Percentiles rank a stretch among this genome's conserved stretches.
Evolutionary conservation across 306 rosid genomes (phyloP).

Genomic region (Glycine soja): DNA sequence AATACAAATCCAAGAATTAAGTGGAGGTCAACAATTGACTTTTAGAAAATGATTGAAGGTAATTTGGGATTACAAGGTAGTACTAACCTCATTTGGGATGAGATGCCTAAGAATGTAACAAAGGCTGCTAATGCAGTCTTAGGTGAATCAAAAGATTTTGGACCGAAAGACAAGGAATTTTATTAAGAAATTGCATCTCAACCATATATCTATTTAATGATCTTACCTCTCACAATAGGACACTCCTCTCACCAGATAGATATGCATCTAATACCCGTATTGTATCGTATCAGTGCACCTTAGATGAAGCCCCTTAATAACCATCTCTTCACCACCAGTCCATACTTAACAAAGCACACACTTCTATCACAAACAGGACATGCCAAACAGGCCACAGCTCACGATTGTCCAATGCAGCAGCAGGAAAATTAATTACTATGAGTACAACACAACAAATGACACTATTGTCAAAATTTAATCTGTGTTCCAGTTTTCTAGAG

Average conservation of each 20-base stretch:
- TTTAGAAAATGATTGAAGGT: neutral
- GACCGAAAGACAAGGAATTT: neutral
- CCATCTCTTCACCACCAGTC: neutral
- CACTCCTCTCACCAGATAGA: too few relatives aligned
- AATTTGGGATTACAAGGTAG: neutral
- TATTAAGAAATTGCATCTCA: neutral
- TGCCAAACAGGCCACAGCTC: slow-evolving; percentile 19
- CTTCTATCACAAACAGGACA: neutral
- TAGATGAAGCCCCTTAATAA: neutral
- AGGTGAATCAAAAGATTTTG: neutral
- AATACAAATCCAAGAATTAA: neutral
- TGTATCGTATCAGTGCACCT: neutral
- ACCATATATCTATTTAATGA: neutral
- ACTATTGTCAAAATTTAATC: neutral
- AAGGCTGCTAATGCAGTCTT: neutral
- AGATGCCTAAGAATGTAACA: neutral
- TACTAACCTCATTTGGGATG: neutral
- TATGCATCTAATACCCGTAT: too few relatives aligned
- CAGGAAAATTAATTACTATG: neutral
- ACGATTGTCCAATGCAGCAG: slow-evolving; percentile 8
- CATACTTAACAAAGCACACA: slow-evolving; percentile 2
- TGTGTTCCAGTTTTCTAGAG: neutral
- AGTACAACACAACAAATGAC: neutral
- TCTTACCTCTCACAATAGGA: too few relatives aligned
- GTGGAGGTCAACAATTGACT: neutral